Evolutionary conservation across 371 early-diverging fungal genomes (phyloP).

Genomic region (Mucor velutinosus): DNA sequence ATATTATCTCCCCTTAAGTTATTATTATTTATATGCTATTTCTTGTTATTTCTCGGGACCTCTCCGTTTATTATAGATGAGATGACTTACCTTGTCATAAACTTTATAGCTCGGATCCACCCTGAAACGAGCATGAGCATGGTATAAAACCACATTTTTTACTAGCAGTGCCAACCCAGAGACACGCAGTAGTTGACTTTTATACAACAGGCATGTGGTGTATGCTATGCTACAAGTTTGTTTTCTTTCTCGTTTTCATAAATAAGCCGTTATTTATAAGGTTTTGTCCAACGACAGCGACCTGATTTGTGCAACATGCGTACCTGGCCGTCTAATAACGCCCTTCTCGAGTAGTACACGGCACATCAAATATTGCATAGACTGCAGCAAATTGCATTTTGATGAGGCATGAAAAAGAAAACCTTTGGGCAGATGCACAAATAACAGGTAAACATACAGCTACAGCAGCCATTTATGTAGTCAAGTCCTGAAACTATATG

Average conservation of each 20-base stretch:
- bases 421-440: neutral
- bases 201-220: too few relatives aligned
- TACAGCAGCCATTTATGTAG: too few relatives aligned
- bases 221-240: neutral
- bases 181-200: too few relatives aligned
- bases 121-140: neutral
- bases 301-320: neutral
- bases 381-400: too few relatives aligned
- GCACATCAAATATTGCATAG: neutral
- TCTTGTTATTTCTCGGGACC: conserved; percentile 1
- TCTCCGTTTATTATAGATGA: neutral
- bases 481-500: neutral
- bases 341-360: neutral
- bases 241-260: neutral
- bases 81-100: neutral
- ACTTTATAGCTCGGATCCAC: neutral
- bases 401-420: too few relatives aligned
- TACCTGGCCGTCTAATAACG: neutral
- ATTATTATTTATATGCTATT: neutral
- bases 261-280: neutral
- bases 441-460: neutral
- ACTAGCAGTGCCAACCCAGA: neutral
- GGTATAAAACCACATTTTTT: neutral
- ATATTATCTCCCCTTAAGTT: neutral
- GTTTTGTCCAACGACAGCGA: neutral